Evolutionary conservation across 148 eudicot genomes (phyloP).

Genomic region (Persicaria tinctoria): DNA sequence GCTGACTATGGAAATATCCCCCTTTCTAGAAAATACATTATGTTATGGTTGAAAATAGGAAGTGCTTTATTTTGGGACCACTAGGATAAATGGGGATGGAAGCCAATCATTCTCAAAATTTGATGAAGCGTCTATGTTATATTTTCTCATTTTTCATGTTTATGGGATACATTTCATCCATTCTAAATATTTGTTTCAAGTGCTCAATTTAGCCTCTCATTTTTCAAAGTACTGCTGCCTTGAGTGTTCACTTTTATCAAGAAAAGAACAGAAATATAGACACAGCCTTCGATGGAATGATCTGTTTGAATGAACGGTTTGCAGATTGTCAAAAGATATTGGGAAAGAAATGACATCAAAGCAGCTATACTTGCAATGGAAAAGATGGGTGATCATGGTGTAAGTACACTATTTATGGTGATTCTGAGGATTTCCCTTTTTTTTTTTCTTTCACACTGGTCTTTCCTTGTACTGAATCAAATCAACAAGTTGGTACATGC

Average conservation of each 20-base stretch:
- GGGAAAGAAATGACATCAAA: conserved; percentile 88
- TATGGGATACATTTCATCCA: too few relatives aligned
- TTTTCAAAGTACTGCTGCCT: not conserved
- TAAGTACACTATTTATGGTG: conserved; percentile 29
- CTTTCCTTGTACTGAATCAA: not conserved
- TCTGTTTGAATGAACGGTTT: conserved; percentile 1
- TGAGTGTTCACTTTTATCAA: not conserved
- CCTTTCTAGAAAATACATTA: too few relatives aligned
- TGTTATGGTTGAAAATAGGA: too few relatives aligned
- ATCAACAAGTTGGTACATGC: not conserved
- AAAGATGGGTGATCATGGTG: conserved; percentile 89
- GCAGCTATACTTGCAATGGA: conserved; percentile 71
- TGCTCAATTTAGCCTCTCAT: not conserved
- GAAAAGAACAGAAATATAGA: not conserved
- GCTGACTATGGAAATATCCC: too few relatives aligned
- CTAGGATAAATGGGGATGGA: too few relatives aligned
- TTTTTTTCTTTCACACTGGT: not conserved
- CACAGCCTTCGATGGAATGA: not conserved
- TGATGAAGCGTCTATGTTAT: too few relatives aligned
- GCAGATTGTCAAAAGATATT: conserved; percentile 68
- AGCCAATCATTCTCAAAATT: too few relatives aligned
- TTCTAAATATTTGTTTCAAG: not conserved
- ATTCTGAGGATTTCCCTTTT: not conserved
- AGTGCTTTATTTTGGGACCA: too few relatives aligned
- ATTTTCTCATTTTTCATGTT: too few relatives aligned